phyloP scores from a whole-genome alignment of 441 rosid genomes.

The Cnidoscolus chayamansa region DNA sequence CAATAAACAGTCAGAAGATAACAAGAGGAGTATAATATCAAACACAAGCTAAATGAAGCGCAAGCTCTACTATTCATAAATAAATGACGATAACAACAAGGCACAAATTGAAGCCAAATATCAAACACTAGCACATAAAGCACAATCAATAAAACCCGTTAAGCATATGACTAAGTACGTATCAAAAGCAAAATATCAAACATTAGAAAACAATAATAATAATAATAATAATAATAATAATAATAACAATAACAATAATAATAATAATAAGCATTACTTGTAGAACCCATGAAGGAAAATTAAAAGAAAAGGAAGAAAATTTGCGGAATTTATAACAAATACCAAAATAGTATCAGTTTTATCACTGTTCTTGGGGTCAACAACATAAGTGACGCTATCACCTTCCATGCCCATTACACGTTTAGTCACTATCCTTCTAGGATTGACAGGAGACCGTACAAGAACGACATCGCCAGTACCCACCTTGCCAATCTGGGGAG shows the following conservation, averaged over 20 bases:
- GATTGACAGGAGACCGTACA: constrained; percentile 55
- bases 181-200: neutral
- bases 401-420: constrained; percentile 66
- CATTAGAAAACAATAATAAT: neutral
- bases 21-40: neutral
- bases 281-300: neutral
- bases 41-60: neutral
- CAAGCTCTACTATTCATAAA: neutral
- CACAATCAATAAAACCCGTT: neutral
- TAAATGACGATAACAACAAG: neutral
- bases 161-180: neutral
- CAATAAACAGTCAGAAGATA: neutral
- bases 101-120: neutral
- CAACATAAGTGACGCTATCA: constrained; percentile 49
- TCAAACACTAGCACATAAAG: neutral
- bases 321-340: constrained; percentile 13
- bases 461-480: constrained; percentile 64
- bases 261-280: too few relatives aligned
- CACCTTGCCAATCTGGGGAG: constrained; percentile 42
- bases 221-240: too few relatives aligned
- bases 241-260: too few relatives aligned
- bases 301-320: neutral
- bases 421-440: constrained; percentile 45
- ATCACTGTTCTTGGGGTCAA: constrained; percentile 43
- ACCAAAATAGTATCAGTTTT: constrained; percentile 46